phyloP scores from a whole-genome alignment of 306 rosid genomes.

The Quercus glauca region DNA sequence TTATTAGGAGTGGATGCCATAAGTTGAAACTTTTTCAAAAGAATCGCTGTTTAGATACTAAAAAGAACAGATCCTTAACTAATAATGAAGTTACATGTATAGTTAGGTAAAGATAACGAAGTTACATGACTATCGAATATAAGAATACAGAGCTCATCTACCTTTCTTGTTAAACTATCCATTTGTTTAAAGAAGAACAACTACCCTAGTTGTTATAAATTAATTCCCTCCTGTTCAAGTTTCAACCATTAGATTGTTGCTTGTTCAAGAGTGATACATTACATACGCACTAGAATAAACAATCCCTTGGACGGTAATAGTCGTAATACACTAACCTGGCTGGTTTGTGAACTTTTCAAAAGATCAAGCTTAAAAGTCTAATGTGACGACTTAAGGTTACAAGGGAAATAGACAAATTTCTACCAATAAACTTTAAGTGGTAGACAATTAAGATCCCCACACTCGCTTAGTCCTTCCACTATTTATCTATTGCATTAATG shows the following conservation, averaged over 20 bases:
- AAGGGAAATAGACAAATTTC: not conserved
- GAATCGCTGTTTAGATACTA: not conserved
- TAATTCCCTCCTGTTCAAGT: not conserved
- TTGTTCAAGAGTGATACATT: not conserved
- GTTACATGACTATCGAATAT: not conserved
- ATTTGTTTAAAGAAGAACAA: not conserved
- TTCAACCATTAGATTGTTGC: too few relatives aligned
- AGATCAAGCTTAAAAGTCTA: not conserved
- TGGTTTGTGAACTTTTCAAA: not conserved
- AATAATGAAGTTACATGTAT: not conserved
- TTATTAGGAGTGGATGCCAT: too few relatives aligned
- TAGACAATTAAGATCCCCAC: too few relatives aligned
- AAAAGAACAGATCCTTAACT: too few relatives aligned
- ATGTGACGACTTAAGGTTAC: not conserved
- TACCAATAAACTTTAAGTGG: too few relatives aligned
- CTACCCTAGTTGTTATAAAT: not conserved
- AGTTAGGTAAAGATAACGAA: conserved; percentile 10
- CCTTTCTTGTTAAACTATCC: not conserved
- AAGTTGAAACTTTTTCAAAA: too few relatives aligned
- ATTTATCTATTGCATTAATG: too few relatives aligned
- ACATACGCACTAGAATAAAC: not conserved
- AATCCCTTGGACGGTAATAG: not conserved
- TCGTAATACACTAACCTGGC: not conserved
- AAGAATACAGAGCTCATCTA: not conserved
- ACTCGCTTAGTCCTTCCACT: too few relatives aligned